Base-by-base conservation (phyloP, 768 basidiomycete species). In the Amyloporia xantha region DNA sequence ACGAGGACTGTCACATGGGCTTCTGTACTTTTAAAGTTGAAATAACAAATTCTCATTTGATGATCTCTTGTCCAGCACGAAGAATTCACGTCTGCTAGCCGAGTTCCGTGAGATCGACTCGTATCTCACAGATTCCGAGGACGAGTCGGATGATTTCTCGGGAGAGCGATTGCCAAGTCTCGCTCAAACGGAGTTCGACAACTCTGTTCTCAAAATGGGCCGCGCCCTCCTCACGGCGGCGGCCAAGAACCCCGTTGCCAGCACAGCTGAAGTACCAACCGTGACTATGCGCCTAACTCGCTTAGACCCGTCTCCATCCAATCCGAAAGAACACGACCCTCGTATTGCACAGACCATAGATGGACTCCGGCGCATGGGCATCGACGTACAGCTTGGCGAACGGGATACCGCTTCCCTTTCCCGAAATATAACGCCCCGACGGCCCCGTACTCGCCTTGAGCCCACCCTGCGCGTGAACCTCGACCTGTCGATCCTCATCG, bases 61-160 rank as follows among this genome's bases (percentile, higher is more conserved):
- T 27, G 3, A 21, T 15, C 12, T 11, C 2, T 13, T 27, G 25
- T 15, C 1, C 56, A 93, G 90, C 9, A 78, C 85, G 9, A 92
- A 86, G 59, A 87, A 88, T 52, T 72, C 81, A 3, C 81, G 87
- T 1, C 70, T 95, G 24, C 66, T 86, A 4, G 76, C 84, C 26
- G 91, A 95, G 61, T 86, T 95, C 54, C 76, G 81, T 28, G 91
- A 93, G 66, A 76, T 88, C 26, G 91, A 93, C 54, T 87, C 86
- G 1, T 91, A 90, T 62, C 58, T 84, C 13, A 84, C 82, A 1
- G 82, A 81, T 15, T 77, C 77, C 5, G 71, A 73, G 21, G 71
- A 76, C 28, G 71, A 73, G n/a, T 43, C 41, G 12, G 38, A 24
- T 17, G 42, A 53, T 6, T 27, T 30, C 2, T 19, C 23, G 21